phyloP scores from a whole-genome alignment of 352 stramenopile genomes.

The Pythium graminicola region DNA sequence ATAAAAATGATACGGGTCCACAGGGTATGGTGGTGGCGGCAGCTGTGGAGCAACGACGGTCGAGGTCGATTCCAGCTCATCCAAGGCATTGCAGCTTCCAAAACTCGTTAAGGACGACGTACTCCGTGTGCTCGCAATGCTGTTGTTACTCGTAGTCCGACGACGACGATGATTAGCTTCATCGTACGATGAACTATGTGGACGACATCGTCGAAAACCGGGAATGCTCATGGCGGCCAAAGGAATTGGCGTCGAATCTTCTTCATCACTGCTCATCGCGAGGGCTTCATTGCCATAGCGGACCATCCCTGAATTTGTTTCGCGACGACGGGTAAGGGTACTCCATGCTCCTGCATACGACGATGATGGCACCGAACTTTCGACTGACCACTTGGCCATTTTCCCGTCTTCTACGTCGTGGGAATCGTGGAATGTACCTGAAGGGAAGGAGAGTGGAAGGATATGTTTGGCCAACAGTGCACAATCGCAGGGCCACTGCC shows the following conservation, averaged over 20 bases:
- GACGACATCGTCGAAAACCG: constrained; percentile 39
- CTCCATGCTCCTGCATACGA: constrained; percentile 13
- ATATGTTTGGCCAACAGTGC: constrained; percentile 1
- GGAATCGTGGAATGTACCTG: no score
- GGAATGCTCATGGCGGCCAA: constrained; percentile 32
- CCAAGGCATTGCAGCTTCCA: constrained; percentile 11
- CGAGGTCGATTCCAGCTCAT: constrained; percentile 9
- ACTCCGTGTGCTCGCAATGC: constrained; percentile 51
- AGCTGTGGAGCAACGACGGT: constrained; percentile 44
- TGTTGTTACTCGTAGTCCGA: constrained; percentile 63
- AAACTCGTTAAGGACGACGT: constrained; percentile 24
- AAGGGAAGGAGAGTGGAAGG: not conserved
- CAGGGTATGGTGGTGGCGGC: constrained; percentile 58
- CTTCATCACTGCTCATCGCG: constrained; percentile 19
- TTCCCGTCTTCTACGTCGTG: no score
- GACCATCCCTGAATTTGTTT: constrained; percentile 26
- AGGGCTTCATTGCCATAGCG: not conserved
- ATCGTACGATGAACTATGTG: constrained; percentile 19
- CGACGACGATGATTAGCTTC: constrained; percentile 27
- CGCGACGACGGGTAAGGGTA: constrained; percentile 17
- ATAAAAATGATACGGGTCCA: constrained; percentile 82
- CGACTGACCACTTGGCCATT: constrained; percentile 26
- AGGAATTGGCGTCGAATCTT: constrained; percentile 18
- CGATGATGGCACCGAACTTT: not conserved
- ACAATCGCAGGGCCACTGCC: no score